phyloP scores from a whole-genome alignment of 352 stramenopile genomes.

The Globisporangium lucens region DNA sequence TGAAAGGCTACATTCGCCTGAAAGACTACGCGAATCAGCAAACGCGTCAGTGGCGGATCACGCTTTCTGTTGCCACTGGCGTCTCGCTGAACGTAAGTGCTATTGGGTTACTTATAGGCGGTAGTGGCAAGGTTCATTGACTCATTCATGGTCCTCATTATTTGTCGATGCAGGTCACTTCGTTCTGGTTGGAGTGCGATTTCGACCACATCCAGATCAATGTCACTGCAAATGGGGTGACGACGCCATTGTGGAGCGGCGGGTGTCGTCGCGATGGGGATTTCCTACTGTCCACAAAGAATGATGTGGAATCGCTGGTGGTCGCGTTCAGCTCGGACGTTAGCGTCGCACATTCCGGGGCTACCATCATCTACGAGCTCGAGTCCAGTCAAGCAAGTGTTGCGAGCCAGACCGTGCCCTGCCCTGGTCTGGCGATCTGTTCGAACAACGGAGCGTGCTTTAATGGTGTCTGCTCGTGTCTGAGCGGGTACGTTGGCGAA shows the following conservation, averaged over 20 bases:
- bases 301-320: slow-evolving; percentile 28
- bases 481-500: slow-evolving; percentile 57
- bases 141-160: background rate
- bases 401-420: slow-evolving; percentile 24
- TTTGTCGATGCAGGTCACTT: slow-evolving; percentile 22
- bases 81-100: slow-evolving; percentile 39
- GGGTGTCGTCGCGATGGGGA: slow-evolving; percentile 42
- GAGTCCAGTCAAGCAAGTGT: slow-evolving; percentile 4
- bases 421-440: slow-evolving; percentile 35
- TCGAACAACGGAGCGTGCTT: slow-evolving; percentile 48
- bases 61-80: slow-evolving; percentile 15
- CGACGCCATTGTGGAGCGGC: slow-evolving; percentile 37
- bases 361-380: slow-evolving; percentile 43
- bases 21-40: slow-evolving; percentile 36
- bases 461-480: slow-evolving; percentile 40
- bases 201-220: slow-evolving; percentile 41
- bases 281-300: slow-evolving; percentile 35
- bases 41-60: slow-evolving; percentile 40
- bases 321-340: slow-evolving; percentile 42
- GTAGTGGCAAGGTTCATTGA: background rate
- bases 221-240: slow-evolving; percentile 12
- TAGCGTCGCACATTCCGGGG: slow-evolving; percentile 38
- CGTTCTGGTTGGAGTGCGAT: slow-evolving; percentile 61
- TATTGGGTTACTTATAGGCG: too few relatives aligned
- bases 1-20: slow-evolving; percentile 33